These are phyloP conservation scores for Colletotrichum truncatum DNA, from an alignment of 2,329 filamentous ascomycete genomes.

Conservation along the genomic window DNA sequence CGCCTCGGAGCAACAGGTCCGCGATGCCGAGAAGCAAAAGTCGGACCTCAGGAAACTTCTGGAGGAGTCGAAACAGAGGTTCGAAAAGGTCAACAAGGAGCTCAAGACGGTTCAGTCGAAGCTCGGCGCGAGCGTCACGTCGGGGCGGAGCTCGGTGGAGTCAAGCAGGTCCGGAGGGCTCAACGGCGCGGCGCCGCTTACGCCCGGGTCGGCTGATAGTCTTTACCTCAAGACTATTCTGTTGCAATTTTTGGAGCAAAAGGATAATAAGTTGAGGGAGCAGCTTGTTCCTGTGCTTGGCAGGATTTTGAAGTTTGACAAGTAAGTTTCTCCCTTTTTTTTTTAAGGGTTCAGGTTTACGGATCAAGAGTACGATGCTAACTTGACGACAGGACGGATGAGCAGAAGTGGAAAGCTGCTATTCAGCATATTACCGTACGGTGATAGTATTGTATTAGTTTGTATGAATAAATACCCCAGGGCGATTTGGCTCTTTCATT, in stretches of 20 bases:
- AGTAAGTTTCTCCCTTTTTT: conserved; percentile 58
- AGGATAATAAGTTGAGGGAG: conserved; percentile 78
- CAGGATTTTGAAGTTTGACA: conserved; percentile 80
- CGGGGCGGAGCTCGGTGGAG: conserved; percentile 53
- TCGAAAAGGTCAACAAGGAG: conserved; percentile 82
- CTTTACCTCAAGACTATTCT: conserved; percentile 84
- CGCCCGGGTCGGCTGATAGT: conserved; percentile 51
- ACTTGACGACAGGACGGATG: conserved; percentile 63
- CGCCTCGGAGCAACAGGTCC: conserved; percentile 84
- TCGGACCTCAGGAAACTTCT: conserved; percentile 77
- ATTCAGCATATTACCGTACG: conserved; percentile 63
- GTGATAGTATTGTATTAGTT: conserved; percentile 30
- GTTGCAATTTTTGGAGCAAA: conserved; percentile 83
- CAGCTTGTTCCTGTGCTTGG: conserved; percentile 82
- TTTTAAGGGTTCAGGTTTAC: rapidly evolving
- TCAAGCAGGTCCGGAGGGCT: conserved; percentile 53
- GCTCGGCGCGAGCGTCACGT: conserved; percentile 43
- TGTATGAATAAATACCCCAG: conserved; percentile 21
- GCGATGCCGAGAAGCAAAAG: conserved; percentile 85
- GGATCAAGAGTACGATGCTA: neutral
- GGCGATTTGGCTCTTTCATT: neutral
- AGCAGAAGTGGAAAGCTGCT: conserved; percentile 87
- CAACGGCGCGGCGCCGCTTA: conserved; percentile 38
- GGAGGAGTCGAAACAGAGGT: conserved; percentile 79
- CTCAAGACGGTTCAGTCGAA: conserved; percentile 62